phyloP scores from a whole-genome alignment of 2,329 filamentous ascomycete species.

The Volutella citrinella region DNA sequence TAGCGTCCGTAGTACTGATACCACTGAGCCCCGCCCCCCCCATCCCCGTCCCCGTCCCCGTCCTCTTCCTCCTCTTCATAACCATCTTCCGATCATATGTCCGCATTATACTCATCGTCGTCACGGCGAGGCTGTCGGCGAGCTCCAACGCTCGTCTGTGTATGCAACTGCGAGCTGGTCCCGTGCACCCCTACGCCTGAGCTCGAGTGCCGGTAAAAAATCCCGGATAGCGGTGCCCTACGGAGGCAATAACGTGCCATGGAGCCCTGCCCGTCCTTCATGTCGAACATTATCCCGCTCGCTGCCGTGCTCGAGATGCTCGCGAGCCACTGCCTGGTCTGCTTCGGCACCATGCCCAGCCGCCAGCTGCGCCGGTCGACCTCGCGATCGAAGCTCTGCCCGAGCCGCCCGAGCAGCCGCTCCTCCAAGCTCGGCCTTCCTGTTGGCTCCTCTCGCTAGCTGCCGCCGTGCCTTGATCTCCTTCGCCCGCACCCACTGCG shows the following conservation, averaged over 20 bases:
- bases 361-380: constrained; percentile 3
- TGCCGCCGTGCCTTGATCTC: background rate
- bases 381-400: constrained; percentile 5
- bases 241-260: constrained; percentile 4
- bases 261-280: constrained; percentile 5
- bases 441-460: constrained; percentile 1
- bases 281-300: constrained; percentile 1
- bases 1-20: too few relatives aligned
- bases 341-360: constrained; percentile 4
- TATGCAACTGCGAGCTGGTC: too few relatives aligned
- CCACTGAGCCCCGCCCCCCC: too few relatives aligned
- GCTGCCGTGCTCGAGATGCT: constrained; percentile 1
- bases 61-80: too few relatives aligned
- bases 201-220: constrained; percentile 1
- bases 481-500: constrained; percentile 4
- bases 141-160: too few relatives aligned
- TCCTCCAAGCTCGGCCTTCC: background rate
- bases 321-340: constrained; percentile 7
- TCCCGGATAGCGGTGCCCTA: constrained; percentile 3
- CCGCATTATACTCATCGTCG: too few relatives aligned
- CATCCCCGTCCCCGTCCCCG: too few relatives aligned
- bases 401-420: background rate
- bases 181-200: too few relatives aligned
- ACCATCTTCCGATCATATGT: too few relatives aligned
- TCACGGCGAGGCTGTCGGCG: too few relatives aligned